phyloP scores from a whole-genome alignment of 2,329 filamentous ascomycete genomes.

The Xenosphaeropsis pyriputrescens region DNA sequence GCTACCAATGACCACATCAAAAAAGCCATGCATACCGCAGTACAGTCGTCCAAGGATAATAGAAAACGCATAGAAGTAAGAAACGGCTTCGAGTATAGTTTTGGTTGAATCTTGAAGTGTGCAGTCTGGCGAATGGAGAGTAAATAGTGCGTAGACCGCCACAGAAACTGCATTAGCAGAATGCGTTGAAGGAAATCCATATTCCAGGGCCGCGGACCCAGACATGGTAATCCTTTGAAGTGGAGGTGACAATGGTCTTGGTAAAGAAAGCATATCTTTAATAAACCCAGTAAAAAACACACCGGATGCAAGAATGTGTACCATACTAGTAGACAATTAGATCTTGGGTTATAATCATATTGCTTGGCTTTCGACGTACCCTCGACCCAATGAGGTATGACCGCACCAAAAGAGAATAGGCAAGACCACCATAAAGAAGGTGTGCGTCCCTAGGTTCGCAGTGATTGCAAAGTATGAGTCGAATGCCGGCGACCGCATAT shows the following conservation, averaged over 20 bases:
- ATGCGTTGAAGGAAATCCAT: constrained; percentile 94
- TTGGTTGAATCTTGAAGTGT: constrained; percentile 43
- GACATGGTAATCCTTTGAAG: constrained; percentile 95
- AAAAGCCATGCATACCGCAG: constrained; percentile 97
- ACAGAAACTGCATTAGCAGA: constrained; percentile 95
- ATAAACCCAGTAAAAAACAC: constrained; percentile 86
- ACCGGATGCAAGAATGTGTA: constrained; percentile 64
- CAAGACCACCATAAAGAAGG: constrained; percentile 93
- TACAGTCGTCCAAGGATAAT: constrained; percentile 88
- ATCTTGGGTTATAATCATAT: constrained; percentile 1
- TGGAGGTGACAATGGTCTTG: constrained; percentile 80
- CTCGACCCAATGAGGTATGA: constrained; percentile 70
- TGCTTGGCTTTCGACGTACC: constrained; percentile 37
- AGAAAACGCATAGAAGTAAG: constrained; percentile 76
- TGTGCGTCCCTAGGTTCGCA: constrained; percentile 92
- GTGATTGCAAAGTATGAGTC: constrained; percentile 96
- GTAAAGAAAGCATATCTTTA: constrained; percentile 88
- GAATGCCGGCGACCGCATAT: constrained; percentile 65
- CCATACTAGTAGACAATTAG: constrained; percentile 29
- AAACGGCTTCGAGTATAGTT: constrained; percentile 47
- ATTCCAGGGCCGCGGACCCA: constrained; percentile 84
- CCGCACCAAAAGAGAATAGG: constrained; percentile 97
- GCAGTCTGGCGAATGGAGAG: constrained; percentile 51
- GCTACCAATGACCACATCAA: constrained; percentile 76
- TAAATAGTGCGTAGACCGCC: constrained; percentile 66